Percentiles rank a stretch among this genome's conserved stretches.
phyloP scores from a whole-genome alignment of 139 green algal genomes.

The Coccomyxa sp. region DNA sequence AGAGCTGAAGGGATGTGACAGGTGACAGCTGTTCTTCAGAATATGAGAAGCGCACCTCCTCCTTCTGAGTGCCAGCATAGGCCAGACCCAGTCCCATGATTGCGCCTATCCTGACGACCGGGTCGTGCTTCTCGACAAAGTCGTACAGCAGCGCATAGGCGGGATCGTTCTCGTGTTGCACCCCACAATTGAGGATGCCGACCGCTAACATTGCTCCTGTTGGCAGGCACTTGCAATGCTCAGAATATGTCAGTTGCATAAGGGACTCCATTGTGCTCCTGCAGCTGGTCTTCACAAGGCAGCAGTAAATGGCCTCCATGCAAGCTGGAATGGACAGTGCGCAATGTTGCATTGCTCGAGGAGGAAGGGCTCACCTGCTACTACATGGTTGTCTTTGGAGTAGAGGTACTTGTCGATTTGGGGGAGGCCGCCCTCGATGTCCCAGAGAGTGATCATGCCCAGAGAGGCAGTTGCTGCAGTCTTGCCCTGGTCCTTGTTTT shows the following conservation, averaged over 20 bases:
- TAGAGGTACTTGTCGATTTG: constrained; percentile 99
- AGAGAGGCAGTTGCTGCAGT: constrained; percentile 86
- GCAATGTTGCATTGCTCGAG: not conserved
- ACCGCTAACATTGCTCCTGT: constrained; percentile 89
- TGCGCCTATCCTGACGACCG: constrained; percentile 64
- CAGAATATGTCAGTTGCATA: not conserved
- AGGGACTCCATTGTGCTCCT: not conserved
- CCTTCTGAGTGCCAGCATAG: constrained; percentile 81
- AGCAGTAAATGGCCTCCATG: not conserved
- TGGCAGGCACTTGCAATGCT: not conserved
- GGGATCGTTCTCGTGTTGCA: constrained; percentile 93
- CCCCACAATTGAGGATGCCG: constrained; percentile 81
- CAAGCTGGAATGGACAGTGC: not conserved
- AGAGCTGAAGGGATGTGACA: no score
- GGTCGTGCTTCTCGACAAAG: constrained; percentile 72
- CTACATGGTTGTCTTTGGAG: constrained; percentile 71
- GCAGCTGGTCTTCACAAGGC: not conserved
- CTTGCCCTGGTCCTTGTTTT: constrained; percentile 99
- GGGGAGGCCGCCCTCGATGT: constrained; percentile 93
- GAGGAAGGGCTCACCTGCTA: constrained; percentile 52
- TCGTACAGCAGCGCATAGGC: constrained; percentile 95
- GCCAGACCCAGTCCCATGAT: constrained; percentile 95
- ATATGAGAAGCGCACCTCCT: not conserved
- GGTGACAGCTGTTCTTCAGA: no score
- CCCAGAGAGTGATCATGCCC: constrained; percentile 89